Evolutionary conservation across 768 basidiomycete genomes (phyloP), one percentile per base, ranked within the genome.

Genomic region (Austroboletus eburneus): DNA sequence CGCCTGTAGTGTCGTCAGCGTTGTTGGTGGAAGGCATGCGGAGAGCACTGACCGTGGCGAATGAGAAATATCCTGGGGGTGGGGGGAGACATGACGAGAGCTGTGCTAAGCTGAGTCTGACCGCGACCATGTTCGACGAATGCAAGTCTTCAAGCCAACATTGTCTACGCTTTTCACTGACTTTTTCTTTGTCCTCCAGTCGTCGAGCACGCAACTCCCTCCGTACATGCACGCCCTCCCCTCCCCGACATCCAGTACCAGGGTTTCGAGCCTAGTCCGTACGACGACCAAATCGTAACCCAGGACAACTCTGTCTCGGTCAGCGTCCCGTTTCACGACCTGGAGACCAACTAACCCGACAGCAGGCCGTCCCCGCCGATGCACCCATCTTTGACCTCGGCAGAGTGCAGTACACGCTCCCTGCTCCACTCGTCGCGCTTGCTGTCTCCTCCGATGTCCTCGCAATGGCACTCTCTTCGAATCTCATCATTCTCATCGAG

Each of bases 361-460:
- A 24, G 14, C 39, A 75, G 75, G 63, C 61, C 47, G 63, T 61
- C n/a, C 69, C 72, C 12, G 58, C 65, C 7, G 62, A 69, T n/a
- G 62, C 70, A 25, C 79, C 86, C 37, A 73, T 91, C 56, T 91
- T 93, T 66, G 85, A 88, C 52, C 78, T 93, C n/a, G 85, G 81
- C 45, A 75, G 82, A 53, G 94, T 97, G 20, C 94, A 96, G 69
- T 92, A 86, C 62, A 80, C 83, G 4, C 84, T 92, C 34, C 87
- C 91, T 23, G 89, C 91, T 5, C 77, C 85, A n/a, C 76, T 97
- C 39, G 67, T 90, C 25, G 81, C 83, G 44, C 79, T 96, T 41
- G 86, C 82, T 36, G 87, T 93, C 45, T 85, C 85, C 55, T 93
- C 88, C 21, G 91, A 94, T 65, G 73, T 89, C 59, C 78, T 97